Percentiles rank a stretch among this genome's conserved stretches.
phyloP scores from a whole-genome alignment of 768 basidiomycete genomes.

The Calocera viscosa region DNA sequence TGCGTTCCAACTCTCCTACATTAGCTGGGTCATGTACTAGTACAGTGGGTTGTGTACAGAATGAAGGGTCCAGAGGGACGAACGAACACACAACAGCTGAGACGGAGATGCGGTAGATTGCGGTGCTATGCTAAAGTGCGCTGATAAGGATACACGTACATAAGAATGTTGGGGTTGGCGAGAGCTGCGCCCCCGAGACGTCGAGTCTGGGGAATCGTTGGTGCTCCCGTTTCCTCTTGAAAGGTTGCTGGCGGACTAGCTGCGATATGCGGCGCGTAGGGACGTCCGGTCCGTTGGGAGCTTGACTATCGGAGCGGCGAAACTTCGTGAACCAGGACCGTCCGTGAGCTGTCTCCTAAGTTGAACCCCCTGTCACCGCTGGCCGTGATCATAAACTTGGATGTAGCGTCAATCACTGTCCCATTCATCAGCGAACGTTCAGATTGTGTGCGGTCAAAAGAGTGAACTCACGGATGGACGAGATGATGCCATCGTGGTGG shows the following conservation, averaged over 20 bases:
- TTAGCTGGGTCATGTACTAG: background rate
- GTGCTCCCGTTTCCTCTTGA: too few relatives aligned
- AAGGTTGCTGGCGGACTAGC: too few relatives aligned
- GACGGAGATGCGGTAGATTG: background rate
- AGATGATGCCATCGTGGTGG: constrained; percentile 88
- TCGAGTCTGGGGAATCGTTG: too few relatives aligned
- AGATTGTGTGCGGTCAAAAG: background rate
- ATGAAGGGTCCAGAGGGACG: background rate
- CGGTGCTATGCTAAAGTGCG: background rate
- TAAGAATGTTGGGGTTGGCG: too few relatives aligned
- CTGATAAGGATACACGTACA: background rate
- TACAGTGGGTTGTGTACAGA: background rate
- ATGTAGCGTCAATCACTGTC: constrained; percentile 73
- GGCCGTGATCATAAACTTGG: constrained; percentile 75
- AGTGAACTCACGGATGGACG: constrained; percentile 67
- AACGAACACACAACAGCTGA: background rate
- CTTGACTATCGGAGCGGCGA: constrained; percentile 27
- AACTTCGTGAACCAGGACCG: constrained; percentile 85
- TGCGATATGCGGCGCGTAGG: too few relatives aligned
- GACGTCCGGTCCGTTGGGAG: background rate
- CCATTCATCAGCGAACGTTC: constrained; percentile 2
- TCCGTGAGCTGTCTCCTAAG: constrained; percentile 82
- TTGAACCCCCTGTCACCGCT: constrained; percentile 81
- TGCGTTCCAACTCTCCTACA: background rate
- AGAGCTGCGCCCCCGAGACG: too few relatives aligned